phyloP scores from a whole-genome alignment of 768 basidiomycete genomes.

The Xerocomellus intermedius region DNA sequence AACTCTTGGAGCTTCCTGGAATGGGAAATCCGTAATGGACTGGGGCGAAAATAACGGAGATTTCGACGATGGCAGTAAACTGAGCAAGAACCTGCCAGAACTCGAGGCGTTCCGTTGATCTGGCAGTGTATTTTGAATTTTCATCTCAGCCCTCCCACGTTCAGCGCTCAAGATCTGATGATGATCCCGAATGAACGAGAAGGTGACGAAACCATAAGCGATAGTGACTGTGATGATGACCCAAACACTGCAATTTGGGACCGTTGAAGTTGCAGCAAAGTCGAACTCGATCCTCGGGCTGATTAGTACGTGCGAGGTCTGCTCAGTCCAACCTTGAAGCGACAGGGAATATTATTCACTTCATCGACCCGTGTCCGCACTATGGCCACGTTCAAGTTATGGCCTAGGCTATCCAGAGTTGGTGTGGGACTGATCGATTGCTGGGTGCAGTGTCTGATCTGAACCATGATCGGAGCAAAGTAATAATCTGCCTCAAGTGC shows the following conservation, averaged over 20 bases:
- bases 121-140: background rate
- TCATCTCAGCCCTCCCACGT: constrained; percentile 4
- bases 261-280: background rate
- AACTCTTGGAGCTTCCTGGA: constrained; percentile 9
- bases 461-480: background rate
- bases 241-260: no score
- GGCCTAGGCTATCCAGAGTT: background rate
- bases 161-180: background rate
- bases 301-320: background rate
- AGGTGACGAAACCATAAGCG: background rate
- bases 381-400: background rate
- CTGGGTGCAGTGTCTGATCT: background rate
- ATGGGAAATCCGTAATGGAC: constrained; percentile 2
- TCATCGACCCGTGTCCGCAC: background rate
- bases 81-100: background rate
- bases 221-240: background rate
- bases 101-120: background rate
- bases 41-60: constrained; percentile 26
- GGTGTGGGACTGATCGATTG: background rate
- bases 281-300: background rate
- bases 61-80: background rate
- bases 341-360: background rate
- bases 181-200: background rate
- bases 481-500: background rate
- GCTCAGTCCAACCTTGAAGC: background rate